These are phyloP conservation scores for Bauhinia variegata DNA, from an alignment of 306 rosid species.

Conservation along the genomic window DNA sequence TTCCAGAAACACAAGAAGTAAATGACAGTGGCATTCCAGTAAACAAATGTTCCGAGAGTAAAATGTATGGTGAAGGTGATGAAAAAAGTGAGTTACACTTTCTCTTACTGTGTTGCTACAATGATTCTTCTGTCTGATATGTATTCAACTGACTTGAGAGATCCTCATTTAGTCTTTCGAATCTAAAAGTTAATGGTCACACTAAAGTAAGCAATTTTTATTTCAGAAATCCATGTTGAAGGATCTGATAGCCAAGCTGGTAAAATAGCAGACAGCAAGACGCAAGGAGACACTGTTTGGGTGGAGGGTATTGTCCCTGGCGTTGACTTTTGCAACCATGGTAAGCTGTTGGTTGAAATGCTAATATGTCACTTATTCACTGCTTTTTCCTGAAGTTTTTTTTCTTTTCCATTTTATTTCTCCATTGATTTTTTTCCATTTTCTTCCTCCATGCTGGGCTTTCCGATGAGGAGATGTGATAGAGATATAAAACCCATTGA, in stretches of 20 bases:
- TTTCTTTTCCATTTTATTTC: constrained; percentile 29
- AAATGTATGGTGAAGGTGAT: constrained; percentile 43
- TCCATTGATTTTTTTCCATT: constrained; percentile 18
- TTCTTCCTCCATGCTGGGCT: too few species aligned
- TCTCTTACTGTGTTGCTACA: background rate
- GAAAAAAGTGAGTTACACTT: constrained; percentile 43
- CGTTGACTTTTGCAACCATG: constrained; percentile 95
- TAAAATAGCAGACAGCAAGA: constrained; percentile 43
- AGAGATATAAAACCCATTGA: background rate
- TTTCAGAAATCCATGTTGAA: constrained; percentile 55
- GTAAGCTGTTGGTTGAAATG: constrained; percentile 47
- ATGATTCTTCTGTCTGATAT: background rate
- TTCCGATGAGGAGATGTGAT: background rate
- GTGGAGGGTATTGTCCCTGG: constrained; percentile 99
- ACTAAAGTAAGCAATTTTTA: constrained; percentile 25
- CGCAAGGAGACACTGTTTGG: constrained; percentile 67
- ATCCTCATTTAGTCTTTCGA: constrained; percentile 29
- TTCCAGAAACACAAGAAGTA: constrained; percentile 65
- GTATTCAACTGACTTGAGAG: constrained; percentile 2
- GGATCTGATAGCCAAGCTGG: constrained; percentile 43
- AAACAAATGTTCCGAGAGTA: constrained; percentile 33
- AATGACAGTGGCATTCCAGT: constrained; percentile 40
- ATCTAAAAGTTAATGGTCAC: constrained; percentile 11
- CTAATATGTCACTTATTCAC: constrained; percentile 29
- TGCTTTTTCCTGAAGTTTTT: constrained; percentile 16